Conservation (phyloP, 768 basidiomycete species). For the Mycena metata region DNA sequence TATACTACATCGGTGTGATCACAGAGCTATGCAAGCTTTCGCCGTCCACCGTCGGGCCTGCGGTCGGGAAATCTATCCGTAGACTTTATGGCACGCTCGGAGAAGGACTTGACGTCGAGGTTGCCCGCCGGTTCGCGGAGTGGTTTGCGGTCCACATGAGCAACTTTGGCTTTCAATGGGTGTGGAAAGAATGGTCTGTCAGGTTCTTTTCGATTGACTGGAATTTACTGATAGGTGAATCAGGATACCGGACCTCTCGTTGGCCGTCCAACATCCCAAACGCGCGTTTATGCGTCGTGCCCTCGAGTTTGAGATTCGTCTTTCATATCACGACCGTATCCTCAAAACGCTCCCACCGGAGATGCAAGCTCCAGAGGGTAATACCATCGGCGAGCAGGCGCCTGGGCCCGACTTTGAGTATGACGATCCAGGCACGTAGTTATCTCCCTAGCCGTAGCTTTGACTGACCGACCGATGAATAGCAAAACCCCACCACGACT, state of each 20-base stretch:
- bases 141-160: slow-evolving; percentile 98
- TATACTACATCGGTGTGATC: slow-evolving; percentile 91
- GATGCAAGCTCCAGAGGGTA: slow-evolving; percentile 77
- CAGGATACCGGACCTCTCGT: slow-evolving; percentile 88
- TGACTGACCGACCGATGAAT: slow-evolving; percentile 17
- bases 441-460: slow-evolving; percentile 4
- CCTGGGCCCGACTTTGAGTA: slow-evolving; percentile 88
- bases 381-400: slow-evolving; percentile 75
- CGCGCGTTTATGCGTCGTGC: slow-evolving; percentile 89
- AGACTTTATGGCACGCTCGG: slow-evolving; percentile 85
- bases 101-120: slow-evolving; percentile 89
- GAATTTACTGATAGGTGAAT: slow-evolving; percentile 8
- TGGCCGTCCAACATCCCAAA: slow-evolving; percentile 85
- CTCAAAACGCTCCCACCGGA: slow-evolving; percentile 87
- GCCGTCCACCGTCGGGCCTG: slow-evolving; percentile 92
- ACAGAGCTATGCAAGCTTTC: slow-evolving; percentile 97
- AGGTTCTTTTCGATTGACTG: slow-evolving; percentile 5
- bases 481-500: slow-evolving; percentile 87
- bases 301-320: slow-evolving; percentile 88
- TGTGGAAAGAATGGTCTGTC: slow-evolving; percentile 97
- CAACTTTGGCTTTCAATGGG: slow-evolving; percentile 98
- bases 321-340: slow-evolving; percentile 95
- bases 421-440: slow-evolving; percentile 79
- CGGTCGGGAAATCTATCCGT: slow-evolving; percentile 95
- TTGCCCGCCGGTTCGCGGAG: slow-evolving; percentile 85